Base-by-base conservation (phyloP, 352 stramenopile species). In the Globisporangium spinosum region DNA sequence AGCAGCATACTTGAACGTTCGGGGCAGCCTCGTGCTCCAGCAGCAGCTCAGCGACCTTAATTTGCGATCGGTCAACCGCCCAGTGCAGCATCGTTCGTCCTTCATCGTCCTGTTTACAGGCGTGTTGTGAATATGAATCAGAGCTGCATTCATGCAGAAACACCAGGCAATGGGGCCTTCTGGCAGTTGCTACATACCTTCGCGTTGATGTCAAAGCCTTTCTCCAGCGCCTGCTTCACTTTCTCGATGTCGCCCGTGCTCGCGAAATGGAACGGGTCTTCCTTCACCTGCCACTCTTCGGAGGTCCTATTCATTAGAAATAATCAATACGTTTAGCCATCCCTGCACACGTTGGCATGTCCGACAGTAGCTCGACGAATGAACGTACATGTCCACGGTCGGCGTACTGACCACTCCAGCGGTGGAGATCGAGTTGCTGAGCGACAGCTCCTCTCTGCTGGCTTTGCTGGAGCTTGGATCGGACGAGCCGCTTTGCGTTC, bases 21-120 rank as follows among this genome's bases (percentile, higher is more conserved):
- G 81, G 80, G 20, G 76, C 82, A 20, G 85, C 85, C 12, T 82
- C 71, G 49, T 79, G 75, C 29, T 75, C 59, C 13, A 93, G 71
- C 51, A 93, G 70, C 34, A 87, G 67, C 67, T 87, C 67, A 7
- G 84, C 79, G 1, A 91, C 58, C 3, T 76, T 72, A 7, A 57
- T 74, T 47, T 93, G 83, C 45, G 82, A 78, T 40, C 85, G 77
- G 58, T 93, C 85, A 10, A 93, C 85, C 23, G 85, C 85, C 85
- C 85, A 93, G 60, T 93, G 85, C 51, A 93, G 68, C 85, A 93
- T 93, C 13, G 85, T 93, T 69, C 85, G 83, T 1, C 83, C 85
- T 73, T 91, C 82, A 17, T 81, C 77, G 51, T 93, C 85, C 82
- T 90, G 69, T 54, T 32, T 10, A n/a, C 13, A 49, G 3, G 15